Conservation (phyloP, 148 eudicot genomes). For the Rhododendron kiyosumense region DNA sequence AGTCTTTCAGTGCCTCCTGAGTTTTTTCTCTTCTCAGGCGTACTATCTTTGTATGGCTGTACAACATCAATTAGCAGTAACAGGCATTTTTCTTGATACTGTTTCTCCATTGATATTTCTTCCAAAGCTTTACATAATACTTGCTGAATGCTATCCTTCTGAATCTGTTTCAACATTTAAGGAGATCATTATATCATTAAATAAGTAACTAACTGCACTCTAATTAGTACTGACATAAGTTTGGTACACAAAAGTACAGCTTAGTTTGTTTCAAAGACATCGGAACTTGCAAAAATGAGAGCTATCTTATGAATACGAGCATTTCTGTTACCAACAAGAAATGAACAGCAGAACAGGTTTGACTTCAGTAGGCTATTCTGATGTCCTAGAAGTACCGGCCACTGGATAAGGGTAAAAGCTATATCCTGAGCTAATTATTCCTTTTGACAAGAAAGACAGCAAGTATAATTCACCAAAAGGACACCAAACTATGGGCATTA, state of each 20-base stretch:
- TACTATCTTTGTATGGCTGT: slow-evolving; percentile 35
- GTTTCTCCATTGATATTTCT: slow-evolving; percentile 65
- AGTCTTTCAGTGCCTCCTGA: slow-evolving; percentile 30
- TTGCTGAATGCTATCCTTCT: slow-evolving; percentile 49
- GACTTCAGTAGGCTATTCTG: background rate
- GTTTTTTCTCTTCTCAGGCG: slow-evolving; percentile 25
- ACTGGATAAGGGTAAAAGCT: background rate
- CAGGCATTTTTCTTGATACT: slow-evolving; percentile 69
- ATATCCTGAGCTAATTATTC: background rate
- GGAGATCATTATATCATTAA: background rate
- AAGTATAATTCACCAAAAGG: background rate
- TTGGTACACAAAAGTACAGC: background rate
- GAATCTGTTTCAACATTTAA: slow-evolving; percentile 36
- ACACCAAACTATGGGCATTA: background rate
- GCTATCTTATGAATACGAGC: background rate
- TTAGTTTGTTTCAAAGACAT: background rate
- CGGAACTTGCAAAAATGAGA: background rate
- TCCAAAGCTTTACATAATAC: slow-evolving; percentile 68
- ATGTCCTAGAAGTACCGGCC: background rate
- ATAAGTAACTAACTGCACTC: background rate
- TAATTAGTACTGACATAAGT: background rate
- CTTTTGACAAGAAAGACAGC: background rate
- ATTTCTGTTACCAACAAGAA: background rate
- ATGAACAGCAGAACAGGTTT: background rate
- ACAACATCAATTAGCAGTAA: slow-evolving; percentile 52